Base-by-base conservation (phyloP, 2,329 filamentous ascomycete species). In the Myriosclerotinia curreyana region DNA sequence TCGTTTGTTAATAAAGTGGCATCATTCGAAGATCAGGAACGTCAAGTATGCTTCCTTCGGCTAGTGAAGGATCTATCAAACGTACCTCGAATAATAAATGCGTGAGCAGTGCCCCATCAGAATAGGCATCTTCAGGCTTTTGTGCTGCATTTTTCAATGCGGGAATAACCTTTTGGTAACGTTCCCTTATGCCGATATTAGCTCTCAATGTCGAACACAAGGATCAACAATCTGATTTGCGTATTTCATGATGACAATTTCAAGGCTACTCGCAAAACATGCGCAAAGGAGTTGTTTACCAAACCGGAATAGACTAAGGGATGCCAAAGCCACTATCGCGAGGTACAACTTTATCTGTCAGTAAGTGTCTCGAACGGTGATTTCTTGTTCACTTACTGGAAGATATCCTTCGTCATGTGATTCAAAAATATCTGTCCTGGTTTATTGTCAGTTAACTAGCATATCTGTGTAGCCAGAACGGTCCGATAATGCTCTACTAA, bases 61-160 rank as follows among this genome's bases (percentile, higher is more conserved):
- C 50, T 54, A 36, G 51, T 52, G 14, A 66, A 49, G 2, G 22
- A 15, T 38, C 9, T 31, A 40, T 66, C 15, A 51, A 58, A 67
- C 76, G 72, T 65, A 83, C 80, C 74, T 85, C 83, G 70, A 85
- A 85, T 25, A 85, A 74, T 40, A 85, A 77, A 71, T 86, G 82
- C 1, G 82, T 81, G 36, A 84, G 76, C 65, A 85, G 81, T 31
- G 81, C 76, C n/a, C 81, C 82, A 69, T 85, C 81, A 0, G 81
- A 83, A 22, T 80, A 77, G n/a, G 84, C 74, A 68, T 85, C 80
- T 53, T 81, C 76, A 15, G 78, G 75, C 50, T 76, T 79, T 31
- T 75, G 76, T 9, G 82, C 68, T 59, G 73, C 77, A 55, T 67
- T 76, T 63, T 81, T 77, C 3, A 84, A 73, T 3, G 79, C 78